Evolutionary conservation across 192 early-diverging fungal genomes (phyloP), one percentile per base, ranked within the genome.

Genomic region (Coemansia sp.): DNA sequence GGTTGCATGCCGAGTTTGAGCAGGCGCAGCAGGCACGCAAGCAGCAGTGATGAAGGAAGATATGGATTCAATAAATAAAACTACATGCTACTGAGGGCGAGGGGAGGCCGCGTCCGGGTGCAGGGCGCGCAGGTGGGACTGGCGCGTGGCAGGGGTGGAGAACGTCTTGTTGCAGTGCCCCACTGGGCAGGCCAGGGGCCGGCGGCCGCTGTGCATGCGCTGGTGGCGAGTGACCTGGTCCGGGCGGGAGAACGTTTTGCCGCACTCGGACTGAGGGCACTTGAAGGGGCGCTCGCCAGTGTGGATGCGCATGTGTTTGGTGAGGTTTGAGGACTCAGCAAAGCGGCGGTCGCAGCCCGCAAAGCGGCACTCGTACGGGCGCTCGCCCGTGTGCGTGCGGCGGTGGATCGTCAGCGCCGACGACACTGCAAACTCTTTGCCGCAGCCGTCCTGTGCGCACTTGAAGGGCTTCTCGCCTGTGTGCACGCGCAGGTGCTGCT

Each of bases 221-320:
- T 63, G 79, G 59, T 91, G 89, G 21, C 83, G 82, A 12, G 83
- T 68, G 13, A 91, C 72, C 40, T 84, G 85, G 71, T 89, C 89
- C 0, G 85, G 85, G 15, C 87, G 79, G 23, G 87, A 86, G 50
- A 91, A 91, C 30, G 80, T 75, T 56, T 88, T 89, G 16, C 80
- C 84, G 50, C 89, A 91, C 26, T 81, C 84, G 23, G 78, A 68
- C 21, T 82, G 79, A 31, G 63, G 66, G 52, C 89, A 91, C 26
- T 76, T 61, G 76, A 87, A 88, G 0, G 87, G 89, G 45, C 83
- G 79, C 62, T 89, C 89, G 37, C 89, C 89, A 0, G 85, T 91
- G 63, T 91, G 87, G 8, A 85, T 87, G 21, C 86, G 83, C 64
- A 84, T 78, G 65, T 91, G 89, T 39, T 87, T 87, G 40, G 81